These are phyloP conservation scores for Chalaropsis thielavioides DNA, from an alignment of 2,329 filamentous ascomycete species.

Conservation along the genomic window DNA sequence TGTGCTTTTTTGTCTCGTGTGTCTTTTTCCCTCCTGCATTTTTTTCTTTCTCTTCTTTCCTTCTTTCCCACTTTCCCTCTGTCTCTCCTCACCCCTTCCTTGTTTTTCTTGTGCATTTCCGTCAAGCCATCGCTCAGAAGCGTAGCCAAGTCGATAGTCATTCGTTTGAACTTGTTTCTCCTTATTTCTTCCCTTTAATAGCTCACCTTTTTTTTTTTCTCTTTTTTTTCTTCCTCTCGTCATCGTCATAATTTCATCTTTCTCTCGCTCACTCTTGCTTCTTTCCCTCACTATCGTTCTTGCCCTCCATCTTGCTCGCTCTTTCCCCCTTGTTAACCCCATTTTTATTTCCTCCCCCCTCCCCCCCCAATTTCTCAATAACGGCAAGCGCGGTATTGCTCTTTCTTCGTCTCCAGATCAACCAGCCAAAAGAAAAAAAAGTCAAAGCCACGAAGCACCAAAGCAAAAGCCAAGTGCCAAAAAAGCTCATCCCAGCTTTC, in stretches of 20 bases:
- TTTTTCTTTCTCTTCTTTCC: neutral
- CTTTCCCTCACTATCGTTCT: neutral
- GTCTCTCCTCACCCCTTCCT: neutral
- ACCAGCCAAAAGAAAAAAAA: neutral
- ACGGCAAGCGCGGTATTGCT: conserved; percentile 7
- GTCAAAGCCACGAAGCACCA: neutral
- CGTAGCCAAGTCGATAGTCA: conserved; percentile 11
- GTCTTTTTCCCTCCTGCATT: neutral
- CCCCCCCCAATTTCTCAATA: no score
- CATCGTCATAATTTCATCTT: neutral
- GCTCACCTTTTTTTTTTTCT: conserved; percentile 1
- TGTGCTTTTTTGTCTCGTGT: neutral
- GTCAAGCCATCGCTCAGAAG: neutral
- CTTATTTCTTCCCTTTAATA: neutral
- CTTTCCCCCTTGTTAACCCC: neutral
- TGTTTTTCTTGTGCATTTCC: conserved; percentile 1
- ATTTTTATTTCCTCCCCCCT: neutral
- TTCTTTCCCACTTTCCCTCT: neutral
- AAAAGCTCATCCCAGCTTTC: neutral
- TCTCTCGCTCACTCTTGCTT: neutral
- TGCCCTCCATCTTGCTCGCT: neutral
- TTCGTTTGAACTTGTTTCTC: conserved; percentile 12
- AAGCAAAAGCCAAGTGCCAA: neutral
- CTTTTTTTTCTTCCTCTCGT: neutral
- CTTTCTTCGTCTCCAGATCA: conserved; percentile 3